Percentiles rank a stretch among this genome's conserved stretches.
Conservation (phyloP, 2,329 filamentous ascomycete species). For the Colletotrichum graminicola region DNA sequence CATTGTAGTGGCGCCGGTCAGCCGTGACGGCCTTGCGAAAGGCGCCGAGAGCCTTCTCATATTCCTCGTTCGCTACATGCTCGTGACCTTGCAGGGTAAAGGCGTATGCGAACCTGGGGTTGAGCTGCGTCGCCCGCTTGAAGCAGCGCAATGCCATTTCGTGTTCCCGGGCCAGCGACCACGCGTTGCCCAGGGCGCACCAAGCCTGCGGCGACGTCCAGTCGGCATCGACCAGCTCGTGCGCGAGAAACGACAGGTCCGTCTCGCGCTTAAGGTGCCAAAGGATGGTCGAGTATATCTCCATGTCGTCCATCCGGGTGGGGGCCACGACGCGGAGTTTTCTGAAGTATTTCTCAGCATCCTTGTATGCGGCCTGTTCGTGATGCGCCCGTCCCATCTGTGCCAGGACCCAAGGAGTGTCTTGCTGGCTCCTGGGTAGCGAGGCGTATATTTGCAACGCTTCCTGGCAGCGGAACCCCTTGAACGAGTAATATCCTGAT, state of each 20-base stretch:
- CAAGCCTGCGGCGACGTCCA: constrained; percentile 94
- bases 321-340: constrained; percentile 84
- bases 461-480: constrained; percentile 82
- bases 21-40: constrained; percentile 89
- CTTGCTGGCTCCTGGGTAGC: constrained; percentile 80
- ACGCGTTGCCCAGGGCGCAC: constrained; percentile 95
- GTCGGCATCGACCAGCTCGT: constrained; percentile 87
- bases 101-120: constrained; percentile 92
- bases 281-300: constrained; percentile 98
- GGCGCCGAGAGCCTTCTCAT: constrained; percentile 89
- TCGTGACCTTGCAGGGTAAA: constrained; percentile 97
- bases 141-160: constrained; percentile 96
- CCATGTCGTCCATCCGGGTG: constrained; percentile 92
- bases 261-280: constrained; percentile 97
- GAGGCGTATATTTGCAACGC: constrained; percentile 80
- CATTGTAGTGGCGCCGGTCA: constrained; percentile 93
- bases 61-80: constrained; percentile 95
- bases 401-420: constrained; percentile 93
- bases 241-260: constrained; percentile 90
- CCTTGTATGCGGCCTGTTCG: constrained; percentile 86
- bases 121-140: constrained; percentile 90
- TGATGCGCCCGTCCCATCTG: constrained; percentile 93
- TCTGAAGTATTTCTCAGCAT: constrained; percentile 89
- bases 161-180: constrained; percentile 91
- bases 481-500: constrained; percentile 81